phyloP scores from a whole-genome alignment of 306 rosid species.

The Medicago lupulina region DNA sequence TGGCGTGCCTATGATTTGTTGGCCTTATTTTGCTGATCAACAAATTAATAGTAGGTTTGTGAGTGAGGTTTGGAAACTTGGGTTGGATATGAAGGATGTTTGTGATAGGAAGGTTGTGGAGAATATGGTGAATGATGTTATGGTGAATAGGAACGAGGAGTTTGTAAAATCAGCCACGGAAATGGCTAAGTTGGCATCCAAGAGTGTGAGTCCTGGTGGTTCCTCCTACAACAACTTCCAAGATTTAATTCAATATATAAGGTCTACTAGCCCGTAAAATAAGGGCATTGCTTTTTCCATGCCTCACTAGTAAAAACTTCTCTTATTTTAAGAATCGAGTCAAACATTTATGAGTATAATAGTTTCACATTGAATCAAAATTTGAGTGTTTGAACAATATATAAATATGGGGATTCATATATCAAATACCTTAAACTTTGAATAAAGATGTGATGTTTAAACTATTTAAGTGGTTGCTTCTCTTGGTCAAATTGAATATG shows the following conservation, averaged over 20 bases:
- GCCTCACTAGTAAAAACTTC: too few relatives aligned
- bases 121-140: slow-evolving; percentile 41
- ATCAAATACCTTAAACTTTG: too few relatives aligned
- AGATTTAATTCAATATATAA: slow-evolving; percentile 16
- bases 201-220: slow-evolving; percentile 30
- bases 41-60: slow-evolving; percentile 49
- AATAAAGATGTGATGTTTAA: too few relatives aligned
- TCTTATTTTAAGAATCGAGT: not conserved
- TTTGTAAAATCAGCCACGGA: not conserved
- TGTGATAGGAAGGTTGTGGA: slow-evolving; percentile 46
- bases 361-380: too few relatives aligned
- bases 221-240: slow-evolving; percentile 32
- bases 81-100: slow-evolving; percentile 53
- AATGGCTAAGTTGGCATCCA: slow-evolving; percentile 33
- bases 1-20: slow-evolving; percentile 53
- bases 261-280: not conserved
- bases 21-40: slow-evolving; percentile 47
- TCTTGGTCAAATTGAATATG: too few relatives aligned
- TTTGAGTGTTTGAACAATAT: too few relatives aligned
- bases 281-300: not conserved
- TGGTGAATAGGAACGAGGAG: slow-evolving; percentile 33
- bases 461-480: too few relatives aligned
- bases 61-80: slow-evolving; percentile 47
- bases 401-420: too few relatives aligned
- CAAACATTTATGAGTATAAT: too few relatives aligned